Evolutionary conservation across 1,284 basidiomycete species (phyloP).

Genomic region (Cryptococcus sp.): DNA sequence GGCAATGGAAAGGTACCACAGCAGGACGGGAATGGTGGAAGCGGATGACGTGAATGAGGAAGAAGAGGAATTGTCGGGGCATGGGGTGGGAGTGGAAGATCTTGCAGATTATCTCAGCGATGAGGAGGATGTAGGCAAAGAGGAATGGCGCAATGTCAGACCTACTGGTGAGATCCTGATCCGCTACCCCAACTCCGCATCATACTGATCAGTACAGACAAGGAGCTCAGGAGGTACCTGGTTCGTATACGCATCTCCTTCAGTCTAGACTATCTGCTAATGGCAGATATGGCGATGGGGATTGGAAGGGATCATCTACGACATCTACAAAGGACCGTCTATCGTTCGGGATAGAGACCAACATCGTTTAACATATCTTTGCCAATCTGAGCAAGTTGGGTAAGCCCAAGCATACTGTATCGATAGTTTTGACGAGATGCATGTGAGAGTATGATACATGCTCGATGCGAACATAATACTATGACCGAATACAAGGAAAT

Average conservation of each 20-base stretch:
- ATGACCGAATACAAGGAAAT: too few relatives aligned
- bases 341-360: conserved; percentile 13
- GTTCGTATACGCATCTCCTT: conserved; percentile 9
- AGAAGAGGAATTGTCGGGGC: too few relatives aligned
- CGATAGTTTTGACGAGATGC: too few relatives aligned
- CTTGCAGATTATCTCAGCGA: conserved; percentile 17
- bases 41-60: background rate
- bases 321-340: conserved; percentile 20
- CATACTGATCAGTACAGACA: conserved; percentile 11
- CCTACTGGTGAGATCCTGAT: conserved; percentile 15
- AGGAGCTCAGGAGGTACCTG: conserved; percentile 25
- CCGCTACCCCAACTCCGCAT: background rate
- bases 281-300: conserved; percentile 30
- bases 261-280: background rate
- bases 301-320: conserved; percentile 27
- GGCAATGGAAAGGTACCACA: conserved; percentile 11
- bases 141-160: conserved; percentile 26
- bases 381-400: background rate
- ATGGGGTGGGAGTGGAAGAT: conserved; percentile 6
- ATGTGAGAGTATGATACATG: too few relatives aligned
- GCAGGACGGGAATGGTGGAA: too few relatives aligned
- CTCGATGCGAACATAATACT: too few relatives aligned
- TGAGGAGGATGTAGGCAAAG: conserved; percentile 14
- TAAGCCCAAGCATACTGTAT: too few relatives aligned
- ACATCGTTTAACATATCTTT: conserved; percentile 8